Conservation (phyloP, 768 basidiomycete genomes). For the Pisolithus albus region DNA sequence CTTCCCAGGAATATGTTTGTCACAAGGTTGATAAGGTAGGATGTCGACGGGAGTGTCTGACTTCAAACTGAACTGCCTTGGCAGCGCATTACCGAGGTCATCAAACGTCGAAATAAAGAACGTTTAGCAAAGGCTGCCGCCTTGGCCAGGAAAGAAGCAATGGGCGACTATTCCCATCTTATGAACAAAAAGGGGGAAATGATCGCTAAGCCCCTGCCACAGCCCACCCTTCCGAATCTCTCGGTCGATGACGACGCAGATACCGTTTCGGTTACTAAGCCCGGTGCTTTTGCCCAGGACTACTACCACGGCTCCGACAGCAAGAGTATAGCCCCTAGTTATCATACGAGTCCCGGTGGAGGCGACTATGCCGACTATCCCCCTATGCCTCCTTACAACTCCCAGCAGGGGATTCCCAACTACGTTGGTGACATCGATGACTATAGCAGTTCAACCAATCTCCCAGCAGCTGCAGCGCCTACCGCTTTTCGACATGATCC, state of each 20-base stretch:
- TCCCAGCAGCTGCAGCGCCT: constrained; percentile 53
- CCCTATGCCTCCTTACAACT: constrained; percentile 74
- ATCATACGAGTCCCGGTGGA: constrained; percentile 36
- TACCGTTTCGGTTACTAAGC: constrained; percentile 46
- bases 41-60: constrained; percentile 1
- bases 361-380: constrained; percentile 43
- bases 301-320: constrained; percentile 50
- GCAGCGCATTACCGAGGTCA: constrained; percentile 87
- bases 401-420: constrained; percentile 50
- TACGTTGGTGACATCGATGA: constrained; percentile 58
- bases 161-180: constrained; percentile 83
- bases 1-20: constrained; percentile 83
- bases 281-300: constrained; percentile 49
- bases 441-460: constrained; percentile 55
- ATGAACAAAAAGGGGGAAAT: constrained; percentile 90
- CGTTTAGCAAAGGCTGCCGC: constrained; percentile 75
- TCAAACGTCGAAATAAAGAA: constrained; percentile 86
- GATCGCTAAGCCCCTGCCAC: constrained; percentile 73
- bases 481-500: constrained; percentile 38
- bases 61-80: constrained; percentile 9
- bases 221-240: constrained; percentile 91
- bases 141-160: constrained; percentile 85
- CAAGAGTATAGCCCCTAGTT: constrained; percentile 33
- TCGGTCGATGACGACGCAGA: constrained; percentile 74
- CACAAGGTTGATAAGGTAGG: constrained; percentile 96